Evolutionary conservation across 352 stramenopile genomes (phyloP), one percentile per base, ranked within the genome.

Genomic region (Elongisporangium undulatum): DNA sequence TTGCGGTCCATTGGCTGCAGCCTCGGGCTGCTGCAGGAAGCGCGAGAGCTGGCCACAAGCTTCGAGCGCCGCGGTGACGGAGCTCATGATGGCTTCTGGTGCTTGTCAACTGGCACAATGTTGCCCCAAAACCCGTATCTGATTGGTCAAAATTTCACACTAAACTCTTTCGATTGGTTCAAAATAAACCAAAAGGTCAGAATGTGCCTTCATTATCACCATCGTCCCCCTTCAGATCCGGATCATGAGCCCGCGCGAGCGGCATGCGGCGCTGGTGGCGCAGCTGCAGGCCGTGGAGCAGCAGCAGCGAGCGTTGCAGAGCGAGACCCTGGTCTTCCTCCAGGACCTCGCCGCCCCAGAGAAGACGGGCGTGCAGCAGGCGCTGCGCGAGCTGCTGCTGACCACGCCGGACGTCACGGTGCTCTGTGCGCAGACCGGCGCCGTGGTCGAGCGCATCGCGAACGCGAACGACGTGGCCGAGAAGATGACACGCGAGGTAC

Each of bases 391-490:
- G 9, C 66, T 94, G 49, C 68, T 80, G 26, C 68, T 72, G 55
- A 61, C 88, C n/a, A 72, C 80, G 12, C 82, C 85, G 45, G 79
- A 90, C 6, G 83, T 91, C 34, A 84, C 76, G 2, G 72, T 87
- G 53, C 76, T 95, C 15, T 77, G 85, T 50, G 79, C 73, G 22
- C 83, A 92, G 62, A 95, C 87, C 10, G 79, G 82, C 23, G 81
- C 85, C 22, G 85, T 95, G 49, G 87, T 91, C 13, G 82, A 93
- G 68, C 82, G 83, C 50, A 84, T 96, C 49, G 83, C 79, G 13
- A 94, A 94, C 49, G 85, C 87, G 4, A 94, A 96, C 64, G 87
- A 96, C n/a, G 82, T 96, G 10, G 87, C 85, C 6, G 87, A 90
- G 58, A 94, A 93, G 66, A 96, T 96, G 87, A 94, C 87, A 52